A percentile compares a stretch with the other conserved stretches of the same genome.
These are phyloP conservation scores for Stevia rebaudiana DNA, from an alignment of 140 eudicot species.

Conservation along the genomic window DNA sequence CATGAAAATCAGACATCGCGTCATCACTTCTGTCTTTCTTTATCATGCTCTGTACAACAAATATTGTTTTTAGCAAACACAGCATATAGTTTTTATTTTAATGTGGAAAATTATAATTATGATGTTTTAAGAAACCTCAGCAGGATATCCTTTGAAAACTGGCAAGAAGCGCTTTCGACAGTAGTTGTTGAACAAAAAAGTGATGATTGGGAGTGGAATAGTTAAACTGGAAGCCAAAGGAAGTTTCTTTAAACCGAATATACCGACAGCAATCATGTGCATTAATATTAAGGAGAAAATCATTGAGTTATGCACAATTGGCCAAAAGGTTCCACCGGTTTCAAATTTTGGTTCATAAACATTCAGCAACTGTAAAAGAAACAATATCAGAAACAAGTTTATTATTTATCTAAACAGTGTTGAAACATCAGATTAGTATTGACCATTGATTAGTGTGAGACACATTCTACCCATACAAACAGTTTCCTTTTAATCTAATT, in stretches of 20 bases:
- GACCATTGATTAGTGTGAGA: neutral
- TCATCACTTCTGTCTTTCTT: conserved; percentile 72
- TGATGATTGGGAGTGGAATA: conserved; percentile 78
- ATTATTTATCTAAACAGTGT: neutral
- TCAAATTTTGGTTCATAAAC: conserved; percentile 79
- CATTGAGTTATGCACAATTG: conserved; percentile 65
- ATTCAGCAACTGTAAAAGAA: conserved; percentile 55
- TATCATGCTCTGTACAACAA: conserved; percentile 57
- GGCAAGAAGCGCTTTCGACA: conserved; percentile 76
- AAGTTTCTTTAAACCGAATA: conserved; percentile 73
- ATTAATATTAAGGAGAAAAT: conserved; percentile 66
- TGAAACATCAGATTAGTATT: neutral
- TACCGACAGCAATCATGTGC: conserved; percentile 84
- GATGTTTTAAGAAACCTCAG: conserved; percentile 54
- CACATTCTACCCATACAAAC: neutral
- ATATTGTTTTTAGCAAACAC: conserved; percentile 1
- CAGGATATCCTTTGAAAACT: conserved; percentile 62
- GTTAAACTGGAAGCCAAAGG: conserved; percentile 66
- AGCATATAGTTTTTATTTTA: neutral
- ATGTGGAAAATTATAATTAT: conserved; percentile 8
- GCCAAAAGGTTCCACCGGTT: conserved; percentile 90
- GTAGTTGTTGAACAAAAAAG: conserved; percentile 70
- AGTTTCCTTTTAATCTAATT: neutral
- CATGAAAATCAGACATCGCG: conserved; percentile 49
- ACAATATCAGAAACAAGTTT: neutral